phyloP scores from a whole-genome alignment of 78 protist genomes.

The Dictyostelium purpureum region DNA sequence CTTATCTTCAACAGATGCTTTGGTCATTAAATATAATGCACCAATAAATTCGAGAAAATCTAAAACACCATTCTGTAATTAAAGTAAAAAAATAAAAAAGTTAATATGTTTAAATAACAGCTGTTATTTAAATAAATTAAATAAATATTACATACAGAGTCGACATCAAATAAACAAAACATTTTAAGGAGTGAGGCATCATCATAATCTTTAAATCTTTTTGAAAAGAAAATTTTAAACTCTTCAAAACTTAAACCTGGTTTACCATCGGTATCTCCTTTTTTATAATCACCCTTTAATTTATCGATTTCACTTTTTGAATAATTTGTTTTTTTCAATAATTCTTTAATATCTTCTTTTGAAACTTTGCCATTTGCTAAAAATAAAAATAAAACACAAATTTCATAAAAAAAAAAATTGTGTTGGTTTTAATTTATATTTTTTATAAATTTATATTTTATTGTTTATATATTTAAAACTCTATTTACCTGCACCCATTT shows the following conservation, averaged over 20 bases:
- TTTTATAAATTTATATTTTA: no score
- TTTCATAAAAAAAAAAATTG: no score
- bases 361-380: neutral
- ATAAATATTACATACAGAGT: no score
- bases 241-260: conserved; percentile 15
- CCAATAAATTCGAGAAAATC: conserved; percentile 6
- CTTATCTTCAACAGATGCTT: neutral
- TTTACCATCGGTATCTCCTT: neutral
- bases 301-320: neutral
- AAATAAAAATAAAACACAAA: no score
- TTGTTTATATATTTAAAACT: no score
- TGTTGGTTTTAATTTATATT: no score
- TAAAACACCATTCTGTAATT: neutral
- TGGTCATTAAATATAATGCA: neutral
- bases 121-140: no score
- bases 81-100: neutral
- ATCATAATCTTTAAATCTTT: neutral
- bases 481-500: no score
- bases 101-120: no score
- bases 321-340: neutral
- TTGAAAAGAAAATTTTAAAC: neutral
- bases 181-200: conserved; percentile 11
- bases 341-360: neutral
- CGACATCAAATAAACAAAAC: neutral
- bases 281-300: neutral